Base-by-base conservation (phyloP, 2,329 filamentous ascomycete species). In the Fusarium temperatum region DNA sequence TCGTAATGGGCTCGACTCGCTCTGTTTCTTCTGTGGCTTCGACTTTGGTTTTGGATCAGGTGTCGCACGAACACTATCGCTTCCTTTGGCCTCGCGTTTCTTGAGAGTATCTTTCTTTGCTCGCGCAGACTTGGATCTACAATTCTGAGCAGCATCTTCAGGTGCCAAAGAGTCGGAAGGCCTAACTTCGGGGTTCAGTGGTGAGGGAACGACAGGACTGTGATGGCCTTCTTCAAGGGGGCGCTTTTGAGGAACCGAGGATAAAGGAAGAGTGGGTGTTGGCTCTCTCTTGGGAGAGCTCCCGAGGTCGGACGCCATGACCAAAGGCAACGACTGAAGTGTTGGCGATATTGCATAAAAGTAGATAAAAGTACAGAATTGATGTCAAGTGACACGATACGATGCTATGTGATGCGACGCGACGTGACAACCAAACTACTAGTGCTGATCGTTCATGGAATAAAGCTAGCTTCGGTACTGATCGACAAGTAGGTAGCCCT, bases 171-270 rank as follows among this genome's bases (percentile, higher is more conserved):
- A 77, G 62, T 84, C 84, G 47, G 79, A 79, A 15, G 80, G 75
- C 68, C 80, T 89, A 71, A 87, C 86, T 51, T 92, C 90, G 53
- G 91, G 90, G 76, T 95, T 95, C 70, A 95, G 88, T 35, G 93
- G 93, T 17, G 93, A 95, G 6, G 93, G 90, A 5, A 94, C 87
- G 18, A 90, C 87, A 9, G 93, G 93, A 69, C 88, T 88, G 81
- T 95, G 91, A 41, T 72, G 73, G 79, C 90, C 90, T 77, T 93
- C 92, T 69, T 93, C 91, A 36, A 92, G 85, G 28, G 86, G 84
- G 67, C 91, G 90, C 78, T 93, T 93, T 79, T 92, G 88, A 8
- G 91, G 89, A 30, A 92, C 83, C 15, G 86, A 86, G 57, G 86
- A 83, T 81, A 83, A 77, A 11, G 83, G 78, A 22, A 81, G 76